Base-by-base conservation (phyloP, 192 early-diverging fungal species). In the Podila epigama region DNA sequence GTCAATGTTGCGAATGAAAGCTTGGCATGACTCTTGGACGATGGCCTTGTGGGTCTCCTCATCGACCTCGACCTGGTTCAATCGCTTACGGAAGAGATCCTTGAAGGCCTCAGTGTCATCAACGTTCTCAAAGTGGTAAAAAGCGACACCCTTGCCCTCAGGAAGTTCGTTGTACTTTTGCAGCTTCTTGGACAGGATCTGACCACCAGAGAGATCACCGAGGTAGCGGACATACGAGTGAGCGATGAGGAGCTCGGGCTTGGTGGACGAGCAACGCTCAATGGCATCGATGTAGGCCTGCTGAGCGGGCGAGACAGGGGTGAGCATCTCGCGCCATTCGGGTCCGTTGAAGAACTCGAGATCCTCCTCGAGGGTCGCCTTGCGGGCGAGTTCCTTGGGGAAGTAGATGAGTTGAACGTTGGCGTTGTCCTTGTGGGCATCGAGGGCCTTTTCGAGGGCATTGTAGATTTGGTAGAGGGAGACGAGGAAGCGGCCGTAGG, bases 151-250 rank as follows among this genome's bases (percentile, higher is more conserved):
- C 22, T 71, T 68, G 50, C 82, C 82, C 28, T 80, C 61, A n/a
- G 84, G 66, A 11, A 69, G 29, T 22, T 82, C 63, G 22, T 83
- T 81, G 44, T 75, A 59, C 58, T 86, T 87, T 59, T 83, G 79
- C 6, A 88, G 62, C 28, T 83, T 70, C 55, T 84, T 84, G 44
- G 81, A 78, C 22, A 88, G 63, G 40, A 87, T 83, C 40, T 86
- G 84, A 18, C 87, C 87, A 51, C 87, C 86, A 8, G 79, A 82
- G 39, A 88, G 69, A 68, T 88, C 87, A 33, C 87, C 87, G 1
- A 88, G 58, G 61, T 88, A 88, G 22, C 87, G 83, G 22, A 84
- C 64, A 28, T 88, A 88, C 40, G 80, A 67, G 42, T 88, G 85
- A 48, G 87, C 84, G n/a, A 87, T 66, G 36, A 88, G 55, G 1